Conservation (phyloP, 305 asterid genomes). For the Fraxinus paxiana region DNA sequence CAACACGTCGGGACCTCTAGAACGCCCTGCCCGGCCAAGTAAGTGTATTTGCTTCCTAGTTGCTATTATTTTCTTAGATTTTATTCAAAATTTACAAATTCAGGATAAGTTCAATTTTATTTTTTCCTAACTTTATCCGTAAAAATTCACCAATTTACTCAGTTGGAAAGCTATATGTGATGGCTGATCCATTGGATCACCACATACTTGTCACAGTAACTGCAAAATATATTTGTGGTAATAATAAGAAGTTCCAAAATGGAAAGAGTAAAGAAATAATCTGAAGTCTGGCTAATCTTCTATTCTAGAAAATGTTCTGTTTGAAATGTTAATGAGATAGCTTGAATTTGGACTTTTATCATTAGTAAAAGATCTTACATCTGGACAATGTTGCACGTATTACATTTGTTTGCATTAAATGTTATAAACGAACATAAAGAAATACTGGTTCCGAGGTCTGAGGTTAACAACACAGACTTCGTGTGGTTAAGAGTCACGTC, state of each 20-base stretch:
- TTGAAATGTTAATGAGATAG: background rate
- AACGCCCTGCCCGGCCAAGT: slow-evolving; percentile 59
- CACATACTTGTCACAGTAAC: background rate
- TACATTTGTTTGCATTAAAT: background rate
- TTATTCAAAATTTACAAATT: background rate
- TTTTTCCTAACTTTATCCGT: background rate
- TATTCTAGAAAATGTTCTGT: background rate
- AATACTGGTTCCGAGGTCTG: background rate
- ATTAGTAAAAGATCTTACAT: background rate
- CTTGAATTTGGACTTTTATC: background rate
- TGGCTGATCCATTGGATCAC: background rate
- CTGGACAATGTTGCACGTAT: background rate
- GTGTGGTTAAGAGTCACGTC: background rate
- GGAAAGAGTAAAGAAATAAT: background rate
- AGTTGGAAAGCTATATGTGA: background rate
- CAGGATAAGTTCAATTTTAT: background rate
- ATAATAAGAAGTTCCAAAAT: background rate
- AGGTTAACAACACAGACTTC: background rate
- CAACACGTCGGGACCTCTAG: slow-evolving; percentile 42
- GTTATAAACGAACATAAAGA: background rate
- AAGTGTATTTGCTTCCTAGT: slow-evolving; percentile 17
- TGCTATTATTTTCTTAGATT: background rate
- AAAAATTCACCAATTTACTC: background rate
- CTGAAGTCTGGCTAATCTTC: background rate
- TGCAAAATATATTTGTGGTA: background rate